Conservation (phyloP, 306 rosid species). For the Hippophae rhamnoides region DNA sequence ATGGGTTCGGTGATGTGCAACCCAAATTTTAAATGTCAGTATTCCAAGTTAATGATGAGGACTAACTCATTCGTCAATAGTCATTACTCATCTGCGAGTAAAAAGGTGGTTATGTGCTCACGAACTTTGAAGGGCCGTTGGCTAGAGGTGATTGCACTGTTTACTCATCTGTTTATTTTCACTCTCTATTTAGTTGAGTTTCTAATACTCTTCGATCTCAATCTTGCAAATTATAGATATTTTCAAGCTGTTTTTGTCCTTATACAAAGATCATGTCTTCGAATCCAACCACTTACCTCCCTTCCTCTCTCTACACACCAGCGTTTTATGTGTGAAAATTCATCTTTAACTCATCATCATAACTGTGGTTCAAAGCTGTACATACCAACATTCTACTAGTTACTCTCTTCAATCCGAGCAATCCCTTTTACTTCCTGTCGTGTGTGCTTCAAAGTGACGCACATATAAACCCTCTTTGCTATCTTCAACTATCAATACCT, state of each 20-base stretch:
- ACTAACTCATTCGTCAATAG: too few relatives aligned
- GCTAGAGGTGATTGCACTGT: constrained; percentile 3
- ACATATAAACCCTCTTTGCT: too few relatives aligned
- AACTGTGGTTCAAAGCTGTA: neutral
- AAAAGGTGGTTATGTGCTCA: too few relatives aligned
- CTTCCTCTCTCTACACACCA: neutral
- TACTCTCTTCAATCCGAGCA: neutral
- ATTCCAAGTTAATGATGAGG: too few relatives aligned
- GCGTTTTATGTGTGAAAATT: neutral
- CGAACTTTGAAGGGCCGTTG: constrained; percentile 24
- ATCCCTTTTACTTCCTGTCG: constrained; percentile 1
- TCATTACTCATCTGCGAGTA: too few relatives aligned
- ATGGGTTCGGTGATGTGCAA: too few relatives aligned
- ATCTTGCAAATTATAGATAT: constrained; percentile 1
- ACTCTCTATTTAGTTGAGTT: constrained; percentile 6
- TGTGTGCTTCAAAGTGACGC: neutral
- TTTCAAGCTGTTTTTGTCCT: constrained; percentile 6
- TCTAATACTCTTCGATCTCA: constrained; percentile 5
- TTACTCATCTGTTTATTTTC: neutral
- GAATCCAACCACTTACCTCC: constrained; percentile 5
- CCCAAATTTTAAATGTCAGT: too few relatives aligned
- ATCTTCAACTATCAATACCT: too few relatives aligned
- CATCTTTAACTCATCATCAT: neutral
- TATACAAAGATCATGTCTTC: constrained; percentile 5
- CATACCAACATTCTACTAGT: neutral